Evolutionary conservation across 2,329 filamentous ascomycete genomes (phyloP).

Genomic region (Reticulascus tulasneorum): DNA sequence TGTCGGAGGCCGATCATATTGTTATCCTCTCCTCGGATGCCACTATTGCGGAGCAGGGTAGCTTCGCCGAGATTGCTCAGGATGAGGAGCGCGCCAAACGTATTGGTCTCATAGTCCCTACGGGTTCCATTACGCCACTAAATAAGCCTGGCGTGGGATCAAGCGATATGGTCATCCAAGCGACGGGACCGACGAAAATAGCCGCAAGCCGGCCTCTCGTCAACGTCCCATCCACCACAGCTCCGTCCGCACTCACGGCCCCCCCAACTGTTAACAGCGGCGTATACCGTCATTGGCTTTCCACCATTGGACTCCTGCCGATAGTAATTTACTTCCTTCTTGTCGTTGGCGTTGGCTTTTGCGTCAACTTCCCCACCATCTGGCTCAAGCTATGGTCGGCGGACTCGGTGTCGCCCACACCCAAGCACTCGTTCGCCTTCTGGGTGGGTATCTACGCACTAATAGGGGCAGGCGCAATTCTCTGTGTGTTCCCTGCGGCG

Average conservation of each 20-base stretch:
- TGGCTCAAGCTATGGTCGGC: constrained; percentile 41
- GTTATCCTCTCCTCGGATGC: background rate
- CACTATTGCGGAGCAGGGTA: background rate
- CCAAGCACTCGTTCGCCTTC: constrained; percentile 15
- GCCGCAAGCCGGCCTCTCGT: no score
- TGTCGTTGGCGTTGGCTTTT: constrained; percentile 16
- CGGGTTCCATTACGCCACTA: no score
- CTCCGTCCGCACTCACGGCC: no score
- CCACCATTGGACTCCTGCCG: background rate
- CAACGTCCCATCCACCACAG: no score
- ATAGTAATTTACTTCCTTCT: background rate
- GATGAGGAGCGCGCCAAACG: no score
- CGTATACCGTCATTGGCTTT: background rate
- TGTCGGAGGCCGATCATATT: background rate
- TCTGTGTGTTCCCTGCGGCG: background rate
- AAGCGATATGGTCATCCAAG: no score
- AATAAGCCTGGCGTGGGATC: no score
- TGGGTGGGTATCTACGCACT: constrained; percentile 28
- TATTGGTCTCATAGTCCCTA: constrained; percentile 25
- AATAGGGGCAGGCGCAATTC: constrained; percentile 8
- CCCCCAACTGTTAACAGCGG: background rate
- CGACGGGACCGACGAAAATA: no score
- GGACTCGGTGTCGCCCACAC: constrained; percentile 16
- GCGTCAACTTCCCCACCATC: constrained; percentile 24
- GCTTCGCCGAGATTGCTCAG: background rate